Base-by-base conservation (phyloP, 768 basidiomycete genomes). In the Lactarius sanguifluus region DNA sequence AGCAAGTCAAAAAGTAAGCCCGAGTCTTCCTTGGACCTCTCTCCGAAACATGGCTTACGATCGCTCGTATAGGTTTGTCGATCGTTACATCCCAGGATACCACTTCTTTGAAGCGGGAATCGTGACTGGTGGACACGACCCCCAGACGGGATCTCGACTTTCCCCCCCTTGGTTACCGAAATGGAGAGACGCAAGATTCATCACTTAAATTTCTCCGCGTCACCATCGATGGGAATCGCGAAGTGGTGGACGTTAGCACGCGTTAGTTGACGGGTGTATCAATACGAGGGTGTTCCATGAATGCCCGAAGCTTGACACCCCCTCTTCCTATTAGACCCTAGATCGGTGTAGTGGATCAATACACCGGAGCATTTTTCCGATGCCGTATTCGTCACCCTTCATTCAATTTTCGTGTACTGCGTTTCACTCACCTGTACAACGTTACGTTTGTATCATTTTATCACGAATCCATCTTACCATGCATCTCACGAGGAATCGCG, bases 71-170 rank as follows among this genome's bases (percentile, higher is more conserved):
- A 93, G 91, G 41, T 96, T 96, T 73, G 86, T 96, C 7, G 91
- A 94, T 75, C 87, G 96, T 5, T 97, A 97, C 76, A 94, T 98
- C 71, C 95, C 95, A 1, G 92, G 91, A 3, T 98, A 97, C 73
- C 86, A 96, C 66, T 89, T 96, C 74, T 98, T 91, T 72, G 86
- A 83, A 4, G 84, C 85, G 25, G 85, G 88, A 13, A 78, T 90
- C 5, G 69, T 60, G 12, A 70, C 72, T 6, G 82, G 83, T 52
- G 65, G 61, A 62, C 34, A 70, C 16, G 68, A 70, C 25, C 64
- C 62, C 12, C 60, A 64, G 36, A 75, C 71, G 1, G 58, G 57
- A 18, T 59, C 28, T 6, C 59, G 32, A 20, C 54, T 66, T n/a
- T 67, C 68, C 9, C 76, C 78, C 1, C 69, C 72, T 1, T 87